Evolutionary conservation across 2,329 filamentous ascomycete species (phyloP).

Genomic region (Fusarium sacchari): DNA sequence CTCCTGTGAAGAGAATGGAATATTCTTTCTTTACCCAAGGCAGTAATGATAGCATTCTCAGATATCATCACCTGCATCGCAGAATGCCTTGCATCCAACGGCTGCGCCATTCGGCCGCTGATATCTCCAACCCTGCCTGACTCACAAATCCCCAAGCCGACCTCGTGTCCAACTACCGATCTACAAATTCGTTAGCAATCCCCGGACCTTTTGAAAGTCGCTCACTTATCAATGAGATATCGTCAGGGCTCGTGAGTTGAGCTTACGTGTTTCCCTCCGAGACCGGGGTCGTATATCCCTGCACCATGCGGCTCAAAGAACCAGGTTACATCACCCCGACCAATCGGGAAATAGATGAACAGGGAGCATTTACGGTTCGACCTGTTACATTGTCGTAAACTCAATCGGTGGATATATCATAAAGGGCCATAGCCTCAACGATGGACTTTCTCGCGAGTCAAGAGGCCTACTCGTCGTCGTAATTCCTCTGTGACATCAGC

Average conservation of each 20-base stretch:
- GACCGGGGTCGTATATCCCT: not conserved
- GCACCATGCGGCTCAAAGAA: not conserved
- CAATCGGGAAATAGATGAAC: not conserved
- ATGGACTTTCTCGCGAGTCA: not conserved
- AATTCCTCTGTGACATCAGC: not conserved
- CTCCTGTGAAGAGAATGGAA: rapidly evolving
- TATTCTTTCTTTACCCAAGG: rapidly evolving
- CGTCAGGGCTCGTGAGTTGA: not conserved
- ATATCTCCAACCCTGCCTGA: not conserved
- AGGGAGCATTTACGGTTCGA: not conserved
- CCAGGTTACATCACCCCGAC: not conserved
- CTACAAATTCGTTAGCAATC: not conserved
- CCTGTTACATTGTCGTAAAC: not conserved
- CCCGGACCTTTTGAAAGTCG: not conserved
- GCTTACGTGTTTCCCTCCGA: not conserved
- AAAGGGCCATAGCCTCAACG: not conserved
- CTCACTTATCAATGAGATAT: not conserved
- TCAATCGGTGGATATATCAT: not conserved
- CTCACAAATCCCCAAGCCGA: not conserved
- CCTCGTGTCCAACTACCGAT: not conserved
- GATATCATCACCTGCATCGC: not conserved
- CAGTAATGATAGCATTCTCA: not conserved
- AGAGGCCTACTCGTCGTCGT: not conserved
- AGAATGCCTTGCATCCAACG: not conserved
- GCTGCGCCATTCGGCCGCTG: not conserved